These are phyloP conservation scores for Elsinoe fawcettii DNA, from an alignment of 2,329 filamentous ascomycete species.

Conservation along the genomic window DNA sequence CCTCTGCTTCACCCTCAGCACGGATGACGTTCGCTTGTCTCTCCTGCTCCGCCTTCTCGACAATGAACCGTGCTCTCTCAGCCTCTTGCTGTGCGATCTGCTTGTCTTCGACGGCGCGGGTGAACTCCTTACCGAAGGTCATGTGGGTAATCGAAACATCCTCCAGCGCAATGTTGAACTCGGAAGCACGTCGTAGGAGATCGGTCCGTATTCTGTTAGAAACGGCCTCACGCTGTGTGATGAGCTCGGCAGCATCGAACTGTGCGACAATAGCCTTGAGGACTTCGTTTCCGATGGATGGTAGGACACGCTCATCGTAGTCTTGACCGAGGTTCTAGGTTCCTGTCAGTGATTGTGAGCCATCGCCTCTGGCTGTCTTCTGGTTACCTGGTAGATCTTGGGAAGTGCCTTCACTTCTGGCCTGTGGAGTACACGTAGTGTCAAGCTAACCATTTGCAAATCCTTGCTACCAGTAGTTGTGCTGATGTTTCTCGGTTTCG, in stretches of 20 bases:
- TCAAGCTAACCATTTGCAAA: slow-evolving; percentile 99
- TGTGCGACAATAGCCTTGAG: slow-evolving; percentile 48
- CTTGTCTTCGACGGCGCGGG: slow-evolving; percentile 97
- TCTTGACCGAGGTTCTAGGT: slow-evolving; percentile 86
- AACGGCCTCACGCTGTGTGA: slow-evolving; percentile 96
- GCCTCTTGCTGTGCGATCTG: slow-evolving; percentile 99
- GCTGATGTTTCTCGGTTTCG: slow-evolving; percentile 92
- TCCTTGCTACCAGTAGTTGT: slow-evolving; percentile 98
- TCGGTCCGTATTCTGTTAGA: slow-evolving; percentile 89
- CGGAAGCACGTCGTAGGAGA: slow-evolving; percentile 80
- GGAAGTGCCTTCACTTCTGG: slow-evolving; percentile 88
- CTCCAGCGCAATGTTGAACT: slow-evolving; percentile 99
- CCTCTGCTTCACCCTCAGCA: slow-evolving; percentile 95
- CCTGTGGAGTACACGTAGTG: slow-evolving; percentile 85
- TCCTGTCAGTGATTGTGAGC: neutral
- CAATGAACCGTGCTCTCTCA: slow-evolving; percentile 93
- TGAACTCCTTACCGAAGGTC: slow-evolving; percentile 99
- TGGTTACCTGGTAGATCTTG: slow-evolving; percentile 90
- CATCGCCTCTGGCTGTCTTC: too few relatives aligned
- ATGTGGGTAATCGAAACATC: slow-evolving; percentile 99
- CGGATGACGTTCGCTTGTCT: slow-evolving; percentile 97
- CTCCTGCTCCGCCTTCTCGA: slow-evolving; percentile 98
- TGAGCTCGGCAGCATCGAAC: slow-evolving; percentile 56
- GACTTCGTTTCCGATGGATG: slow-evolving; percentile 49
- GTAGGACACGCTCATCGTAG: slow-evolving; percentile 67